Conservation (phyloP, 352 stramenopile genomes). For the Pythium volutum region DNA sequence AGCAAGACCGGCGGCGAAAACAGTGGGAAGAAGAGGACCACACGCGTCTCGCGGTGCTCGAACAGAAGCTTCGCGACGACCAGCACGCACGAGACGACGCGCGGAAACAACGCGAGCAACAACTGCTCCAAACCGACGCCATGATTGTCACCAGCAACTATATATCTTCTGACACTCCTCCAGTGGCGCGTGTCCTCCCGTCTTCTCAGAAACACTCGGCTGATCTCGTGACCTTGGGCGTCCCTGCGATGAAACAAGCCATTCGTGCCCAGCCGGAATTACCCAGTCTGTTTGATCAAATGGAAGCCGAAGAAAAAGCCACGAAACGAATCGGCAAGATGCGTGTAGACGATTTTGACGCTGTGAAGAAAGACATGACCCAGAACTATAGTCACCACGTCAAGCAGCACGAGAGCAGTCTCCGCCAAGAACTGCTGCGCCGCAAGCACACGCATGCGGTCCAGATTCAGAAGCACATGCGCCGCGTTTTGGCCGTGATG, state of each 20-base stretch:
- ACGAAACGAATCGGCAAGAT: conserved; percentile 40
- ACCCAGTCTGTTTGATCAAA: conserved; percentile 72
- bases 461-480: conserved; percentile 54
- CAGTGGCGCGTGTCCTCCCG: not conserved
- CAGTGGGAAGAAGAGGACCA: conserved; percentile 73
- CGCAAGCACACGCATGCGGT: conserved; percentile 44
- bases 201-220: not conserved
- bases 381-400: conserved; percentile 42
- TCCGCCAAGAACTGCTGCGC: conserved; percentile 43
- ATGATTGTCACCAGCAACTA: not conserved
- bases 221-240: conserved; percentile 21
- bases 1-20: conserved; percentile 62
- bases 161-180: not conserved
- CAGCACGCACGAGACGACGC: conserved; percentile 35
- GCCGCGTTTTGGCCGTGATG: conserved; percentile 44
- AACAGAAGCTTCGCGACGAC: conserved; percentile 44
- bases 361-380: conserved; percentile 44
- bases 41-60: conserved; percentile 39
- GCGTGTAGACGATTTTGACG: conserved; percentile 43
- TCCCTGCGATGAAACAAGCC: conserved; percentile 32
- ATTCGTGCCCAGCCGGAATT: conserved; percentile 44
- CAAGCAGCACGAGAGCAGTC: conserved; percentile 46
- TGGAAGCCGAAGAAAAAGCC: conserved; percentile 65
- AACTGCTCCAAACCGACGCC: conserved; percentile 23
- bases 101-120: conserved; percentile 30